Evolutionary conservation across 2,329 filamentous ascomycete genomes (phyloP).

Genomic region (Cladosporium sp.): DNA sequence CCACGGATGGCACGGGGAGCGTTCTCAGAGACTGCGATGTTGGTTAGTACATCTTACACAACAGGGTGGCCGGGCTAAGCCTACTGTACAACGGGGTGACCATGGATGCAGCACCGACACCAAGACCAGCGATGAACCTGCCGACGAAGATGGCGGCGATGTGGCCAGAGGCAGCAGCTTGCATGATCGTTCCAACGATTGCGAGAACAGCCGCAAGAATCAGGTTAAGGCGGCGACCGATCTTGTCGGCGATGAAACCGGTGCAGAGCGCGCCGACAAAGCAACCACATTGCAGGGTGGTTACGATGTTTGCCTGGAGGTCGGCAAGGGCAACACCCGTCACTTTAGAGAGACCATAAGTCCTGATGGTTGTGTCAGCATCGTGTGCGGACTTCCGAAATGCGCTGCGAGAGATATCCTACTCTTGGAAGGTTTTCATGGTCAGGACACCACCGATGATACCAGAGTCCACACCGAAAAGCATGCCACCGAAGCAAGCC

Average conservation of each 20-base stretch:
- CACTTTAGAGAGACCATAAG: conserved; percentile 51
- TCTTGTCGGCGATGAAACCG: conserved; percentile 55
- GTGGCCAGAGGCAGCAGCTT: conserved; percentile 61
- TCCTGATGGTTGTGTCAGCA: conserved; percentile 37
- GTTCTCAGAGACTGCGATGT: conserved; percentile 55
- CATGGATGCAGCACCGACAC: conserved; percentile 44
- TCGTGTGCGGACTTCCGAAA: background rate
- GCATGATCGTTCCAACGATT: conserved; percentile 63
- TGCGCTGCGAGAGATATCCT: conserved; percentile 24
- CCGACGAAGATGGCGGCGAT: conserved; percentile 65
- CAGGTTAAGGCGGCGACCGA: conserved; percentile 57
- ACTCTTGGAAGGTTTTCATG: conserved; percentile 59
- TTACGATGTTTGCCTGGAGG: conserved; percentile 67
- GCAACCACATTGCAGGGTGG: conserved; percentile 68
- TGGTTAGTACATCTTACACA: conserved; percentile 46
- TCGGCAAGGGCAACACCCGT: conserved; percentile 49
- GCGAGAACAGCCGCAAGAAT: conserved; percentile 59
- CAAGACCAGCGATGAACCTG: conserved; percentile 58
- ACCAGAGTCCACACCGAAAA: conserved; percentile 67
- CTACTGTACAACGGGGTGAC: conserved; percentile 57
- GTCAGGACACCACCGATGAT: conserved; percentile 68
- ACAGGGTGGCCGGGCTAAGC: background rate
- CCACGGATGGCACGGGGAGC: conserved; percentile 45
- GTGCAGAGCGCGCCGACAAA: conserved; percentile 65
- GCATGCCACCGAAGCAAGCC: conserved; percentile 67